phyloP scores from a whole-genome alignment of 148 eudicot species.

The Hydrangea macrophylla region DNA sequence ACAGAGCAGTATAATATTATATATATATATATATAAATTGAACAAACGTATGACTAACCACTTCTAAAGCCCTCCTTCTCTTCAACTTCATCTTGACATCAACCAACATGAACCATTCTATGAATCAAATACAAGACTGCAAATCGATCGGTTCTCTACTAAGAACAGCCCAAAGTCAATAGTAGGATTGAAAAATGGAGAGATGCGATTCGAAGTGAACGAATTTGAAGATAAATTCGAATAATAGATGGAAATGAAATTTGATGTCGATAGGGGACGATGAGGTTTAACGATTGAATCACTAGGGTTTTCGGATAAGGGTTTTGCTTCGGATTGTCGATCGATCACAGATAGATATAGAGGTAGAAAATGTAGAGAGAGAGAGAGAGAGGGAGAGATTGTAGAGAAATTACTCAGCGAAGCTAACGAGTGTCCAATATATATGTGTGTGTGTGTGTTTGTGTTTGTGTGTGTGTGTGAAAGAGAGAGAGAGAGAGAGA shows the following conservation, averaged over 20 bases:
- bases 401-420: background rate
- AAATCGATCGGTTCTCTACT: conserved; percentile 23
- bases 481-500: background rate
- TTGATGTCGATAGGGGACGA: background rate
- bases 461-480: background rate
- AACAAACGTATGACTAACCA: conserved; percentile 41
- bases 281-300: background rate
- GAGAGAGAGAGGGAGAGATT: conserved; percentile 3
- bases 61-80: conserved; percentile 74
- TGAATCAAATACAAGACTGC: conserved; percentile 6
- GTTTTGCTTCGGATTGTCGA: conserved; percentile 14
- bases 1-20: background rate
- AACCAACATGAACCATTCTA: conserved; percentile 42
- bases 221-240: background rate
- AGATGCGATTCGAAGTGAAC: background rate
- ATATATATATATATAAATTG: background rate
- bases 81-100: conserved; percentile 66
- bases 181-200: background rate
- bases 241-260: background rate
- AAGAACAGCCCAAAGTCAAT: conserved; percentile 5
- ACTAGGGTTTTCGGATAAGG: conserved; percentile 17
- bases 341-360: conserved; percentile 2
- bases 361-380: background rate
- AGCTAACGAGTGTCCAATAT: background rate
- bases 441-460: background rate